A percentile compares a stretch with the other conserved stretches of the same genome.
Conservation (phyloP, 371 early-diverging fungal genomes). For the Mortierella sp. region DNA sequence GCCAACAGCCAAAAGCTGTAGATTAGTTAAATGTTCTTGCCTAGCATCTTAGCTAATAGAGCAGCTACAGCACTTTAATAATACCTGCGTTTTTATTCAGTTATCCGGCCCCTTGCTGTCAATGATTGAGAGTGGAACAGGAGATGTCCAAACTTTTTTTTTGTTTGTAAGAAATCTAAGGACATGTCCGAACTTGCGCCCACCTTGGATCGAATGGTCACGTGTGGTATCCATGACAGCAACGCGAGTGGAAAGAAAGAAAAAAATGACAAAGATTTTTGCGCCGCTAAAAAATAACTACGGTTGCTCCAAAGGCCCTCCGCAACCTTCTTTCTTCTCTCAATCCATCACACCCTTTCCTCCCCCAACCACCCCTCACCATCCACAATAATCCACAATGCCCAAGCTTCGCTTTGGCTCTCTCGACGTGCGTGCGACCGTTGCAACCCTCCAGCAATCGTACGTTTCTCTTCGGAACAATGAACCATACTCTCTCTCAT, state of each 20-base stretch:
- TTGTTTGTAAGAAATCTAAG: too few relatives aligned
- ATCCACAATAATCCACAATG: constrained; percentile 26
- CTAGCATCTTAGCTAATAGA: not conserved
- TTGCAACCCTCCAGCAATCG: constrained; percentile 77
- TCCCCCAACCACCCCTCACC: not conserved
- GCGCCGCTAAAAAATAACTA: not conserved
- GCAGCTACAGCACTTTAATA: too few relatives aligned
- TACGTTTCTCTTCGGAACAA: constrained; percentile 41
- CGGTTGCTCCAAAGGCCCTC: constrained; percentile 8
- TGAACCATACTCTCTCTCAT: not conserved
- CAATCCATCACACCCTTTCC: constrained; percentile 5
- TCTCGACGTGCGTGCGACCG: constrained; percentile 89
- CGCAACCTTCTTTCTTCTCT: not conserved
- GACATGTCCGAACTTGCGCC: not conserved
- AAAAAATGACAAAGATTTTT: constrained; percentile 10
- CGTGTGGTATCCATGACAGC: not conserved
- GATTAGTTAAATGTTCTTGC: not conserved
- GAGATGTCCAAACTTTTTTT: not conserved
- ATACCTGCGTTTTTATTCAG: not conserved
- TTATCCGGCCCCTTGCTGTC: too few relatives aligned
- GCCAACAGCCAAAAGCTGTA: not conserved
- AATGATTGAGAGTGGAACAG: too few relatives aligned
- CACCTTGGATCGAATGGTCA: not conserved
- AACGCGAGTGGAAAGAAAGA: not conserved
- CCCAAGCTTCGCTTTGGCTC: constrained; percentile 86